Conservation (phyloP, 1,139 yeast species). For the Suhomyces bribrorum region DNA sequence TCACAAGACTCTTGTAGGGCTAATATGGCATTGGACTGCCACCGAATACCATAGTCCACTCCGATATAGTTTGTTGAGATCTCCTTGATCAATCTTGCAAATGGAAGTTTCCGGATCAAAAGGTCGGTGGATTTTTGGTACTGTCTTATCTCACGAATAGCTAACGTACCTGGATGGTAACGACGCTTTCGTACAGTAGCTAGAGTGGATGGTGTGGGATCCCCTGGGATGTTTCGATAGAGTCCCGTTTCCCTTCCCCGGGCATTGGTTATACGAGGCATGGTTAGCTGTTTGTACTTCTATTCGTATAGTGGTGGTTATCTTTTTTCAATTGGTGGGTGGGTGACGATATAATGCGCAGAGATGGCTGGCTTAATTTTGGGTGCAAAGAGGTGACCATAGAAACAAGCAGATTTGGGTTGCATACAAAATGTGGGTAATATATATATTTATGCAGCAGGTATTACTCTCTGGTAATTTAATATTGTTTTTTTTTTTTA, state of each 20-base stretch:
- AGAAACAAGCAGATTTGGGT: no score
- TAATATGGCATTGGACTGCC: slow-evolving; percentile 87
- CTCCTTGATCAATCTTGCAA: slow-evolving; percentile 82
- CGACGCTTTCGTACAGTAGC: slow-evolving; percentile 43
- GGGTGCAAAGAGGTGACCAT: not conserved
- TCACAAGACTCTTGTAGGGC: slow-evolving; percentile 95
- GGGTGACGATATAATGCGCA: slow-evolving; percentile 7
- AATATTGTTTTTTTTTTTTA: no score
- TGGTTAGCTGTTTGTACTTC: not conserved
- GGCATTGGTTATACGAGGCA: slow-evolving; percentile 13
- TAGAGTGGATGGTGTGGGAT: slow-evolving; percentile 23
- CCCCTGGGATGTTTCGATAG: slow-evolving; percentile 45
- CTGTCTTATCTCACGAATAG: slow-evolving; percentile 74
- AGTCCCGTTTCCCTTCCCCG: slow-evolving; percentile 36
- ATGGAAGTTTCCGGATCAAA: slow-evolving; percentile 81
- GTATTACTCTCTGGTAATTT: no score
- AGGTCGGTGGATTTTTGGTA: slow-evolving; percentile 80
- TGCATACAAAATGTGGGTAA: no score
- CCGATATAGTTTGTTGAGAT: slow-evolving; percentile 72
- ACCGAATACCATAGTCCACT: slow-evolving; percentile 62
- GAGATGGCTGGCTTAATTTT: slow-evolving; percentile 11
- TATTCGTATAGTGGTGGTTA: not conserved
- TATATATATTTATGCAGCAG: no score
- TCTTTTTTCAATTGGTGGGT: slow-evolving; percentile 3
- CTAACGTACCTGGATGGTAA: slow-evolving; percentile 72